Evolutionary conservation across 345 rosid species (phyloP).

Genomic region (Arabidopsis suecica): DNA sequence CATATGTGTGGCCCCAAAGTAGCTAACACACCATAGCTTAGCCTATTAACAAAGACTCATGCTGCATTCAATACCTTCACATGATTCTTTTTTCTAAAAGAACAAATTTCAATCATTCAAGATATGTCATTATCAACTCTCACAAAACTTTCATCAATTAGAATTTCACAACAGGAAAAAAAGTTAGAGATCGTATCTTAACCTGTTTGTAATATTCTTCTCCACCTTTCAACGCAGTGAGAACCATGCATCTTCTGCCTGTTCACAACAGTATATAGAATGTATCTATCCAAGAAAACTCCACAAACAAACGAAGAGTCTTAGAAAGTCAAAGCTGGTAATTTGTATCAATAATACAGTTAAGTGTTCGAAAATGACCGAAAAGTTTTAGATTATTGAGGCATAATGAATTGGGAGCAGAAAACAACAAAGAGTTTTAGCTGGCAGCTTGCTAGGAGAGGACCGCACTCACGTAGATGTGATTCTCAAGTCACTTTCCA

Average conservation of each 20-base stretch:
- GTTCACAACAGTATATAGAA: conserved; percentile 31
- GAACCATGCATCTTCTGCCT: conserved; percentile 17
- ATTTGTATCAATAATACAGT: conserved; percentile 17
- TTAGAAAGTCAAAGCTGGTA: conserved; percentile 27
- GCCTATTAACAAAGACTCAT: conserved; percentile 37
- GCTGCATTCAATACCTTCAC: conserved; percentile 42
- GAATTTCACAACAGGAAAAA: conserved; percentile 30
- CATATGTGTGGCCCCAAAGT: conserved; percentile 48
- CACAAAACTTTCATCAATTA: conserved; percentile 26
- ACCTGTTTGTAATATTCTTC: conserved; percentile 33
- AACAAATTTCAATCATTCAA: conserved; percentile 41
- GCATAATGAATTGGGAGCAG: conserved; percentile 26
- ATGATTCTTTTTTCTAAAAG: conserved; percentile 33
- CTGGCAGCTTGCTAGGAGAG: conserved; percentile 47
- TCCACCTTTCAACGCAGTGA: conserved; percentile 23
- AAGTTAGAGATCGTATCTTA: conserved; percentile 13
- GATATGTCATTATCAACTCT: conserved; percentile 37
- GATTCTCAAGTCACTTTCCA: conserved; percentile 49
- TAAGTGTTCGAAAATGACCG: conserved; percentile 32
- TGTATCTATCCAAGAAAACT: conserved; percentile 11
- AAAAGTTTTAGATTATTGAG: conserved; percentile 22
- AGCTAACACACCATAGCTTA: conserved; percentile 42
- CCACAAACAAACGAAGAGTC: conserved; percentile 3
- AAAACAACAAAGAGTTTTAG: conserved; percentile 42
- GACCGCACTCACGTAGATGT: conserved; percentile 45